Conservation (phyloP, 2,329 filamentous ascomycete genomes). For the Geosmithia morbida region DNA sequence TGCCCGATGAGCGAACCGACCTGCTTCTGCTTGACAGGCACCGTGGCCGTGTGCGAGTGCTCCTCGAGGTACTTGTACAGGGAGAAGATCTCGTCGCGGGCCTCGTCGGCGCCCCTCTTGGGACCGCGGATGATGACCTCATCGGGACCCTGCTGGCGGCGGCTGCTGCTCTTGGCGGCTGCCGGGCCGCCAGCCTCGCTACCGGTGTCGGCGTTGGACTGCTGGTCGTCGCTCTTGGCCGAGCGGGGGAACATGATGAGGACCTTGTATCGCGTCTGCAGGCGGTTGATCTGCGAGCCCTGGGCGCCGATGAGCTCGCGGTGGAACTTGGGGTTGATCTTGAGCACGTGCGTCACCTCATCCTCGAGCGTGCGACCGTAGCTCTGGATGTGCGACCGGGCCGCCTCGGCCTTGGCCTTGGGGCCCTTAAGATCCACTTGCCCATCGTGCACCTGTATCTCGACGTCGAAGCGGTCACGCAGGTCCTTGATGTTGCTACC, state of each 20-base stretch:
- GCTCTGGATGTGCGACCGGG: conserved; percentile 66
- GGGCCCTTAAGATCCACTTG: conserved; percentile 94
- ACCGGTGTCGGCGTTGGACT: conserved; percentile 51
- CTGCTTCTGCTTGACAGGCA: conserved; percentile 82
- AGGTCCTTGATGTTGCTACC: conserved; percentile 53
- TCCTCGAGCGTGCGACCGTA: conserved; percentile 77
- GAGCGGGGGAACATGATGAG: conserved; percentile 82
- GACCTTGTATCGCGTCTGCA: conserved; percentile 87
- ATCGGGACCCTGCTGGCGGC: conserved; percentile 63
- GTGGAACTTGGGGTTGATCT: conserved; percentile 89
- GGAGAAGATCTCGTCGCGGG: conserved; percentile 79
- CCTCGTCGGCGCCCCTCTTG: conserved; percentile 82
- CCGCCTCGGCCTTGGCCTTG: conserved; percentile 82
- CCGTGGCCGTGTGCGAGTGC: conserved; percentile 64
- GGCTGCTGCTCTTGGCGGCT: conserved; percentile 32
- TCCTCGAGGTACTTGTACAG: conserved; percentile 83
- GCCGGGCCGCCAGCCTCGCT: conserved; percentile 45
- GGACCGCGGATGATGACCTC: conserved; percentile 87
- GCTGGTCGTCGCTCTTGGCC: conserved; percentile 53
- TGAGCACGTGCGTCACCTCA: conserved; percentile 73
- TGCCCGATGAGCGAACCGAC: conserved; percentile 88
- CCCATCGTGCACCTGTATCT: conserved; percentile 83
- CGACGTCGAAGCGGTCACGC: conserved; percentile 52
- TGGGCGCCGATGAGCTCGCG: conserved; percentile 83
- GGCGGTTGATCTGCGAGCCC: conserved; percentile 76